Conservation (phyloP, 148 eudicot genomes). For the Diospyros lotus region DNA sequence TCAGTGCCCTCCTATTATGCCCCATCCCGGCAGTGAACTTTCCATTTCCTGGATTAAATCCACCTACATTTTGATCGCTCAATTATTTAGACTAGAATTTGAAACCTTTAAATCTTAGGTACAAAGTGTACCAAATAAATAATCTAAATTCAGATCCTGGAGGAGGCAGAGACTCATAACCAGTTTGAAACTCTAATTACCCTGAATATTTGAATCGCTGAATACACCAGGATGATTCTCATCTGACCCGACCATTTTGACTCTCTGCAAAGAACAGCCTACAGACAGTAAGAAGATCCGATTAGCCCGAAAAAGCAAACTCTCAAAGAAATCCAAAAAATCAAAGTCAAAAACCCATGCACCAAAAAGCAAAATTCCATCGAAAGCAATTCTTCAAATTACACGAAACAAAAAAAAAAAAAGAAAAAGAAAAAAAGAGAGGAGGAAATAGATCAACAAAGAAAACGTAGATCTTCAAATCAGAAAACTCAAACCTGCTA, state of each 20-base stretch:
- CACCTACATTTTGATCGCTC: slow-evolving; percentile 24
- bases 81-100: slow-evolving; percentile 27
- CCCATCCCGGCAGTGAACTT: slow-evolving; percentile 49
- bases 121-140: background rate
- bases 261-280: slow-evolving; percentile 15
- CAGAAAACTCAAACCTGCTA: slow-evolving; percentile 10
- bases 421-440: too few species aligned
- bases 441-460: slow-evolving; percentile 1
- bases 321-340: background rate
- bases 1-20: slow-evolving; percentile 59
- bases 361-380: background rate
- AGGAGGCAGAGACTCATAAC: background rate
- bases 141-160: background rate
- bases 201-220: slow-evolving; percentile 42
- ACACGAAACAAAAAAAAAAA: too few species aligned
- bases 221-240: slow-evolving; percentile 58
- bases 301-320: background rate
- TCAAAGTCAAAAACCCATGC: background rate
- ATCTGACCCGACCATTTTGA: slow-evolving; percentile 58
- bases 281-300: background rate
- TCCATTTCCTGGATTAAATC: slow-evolving; percentile 33
- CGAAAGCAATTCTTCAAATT: background rate
- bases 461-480: slow-evolving; percentile 18
- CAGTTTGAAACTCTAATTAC: slow-evolving; percentile 30
- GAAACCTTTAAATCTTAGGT: background rate